Evolutionary conservation across 257 asterid genomes (phyloP).

Genomic region (Solanum dulcamara): DNA sequence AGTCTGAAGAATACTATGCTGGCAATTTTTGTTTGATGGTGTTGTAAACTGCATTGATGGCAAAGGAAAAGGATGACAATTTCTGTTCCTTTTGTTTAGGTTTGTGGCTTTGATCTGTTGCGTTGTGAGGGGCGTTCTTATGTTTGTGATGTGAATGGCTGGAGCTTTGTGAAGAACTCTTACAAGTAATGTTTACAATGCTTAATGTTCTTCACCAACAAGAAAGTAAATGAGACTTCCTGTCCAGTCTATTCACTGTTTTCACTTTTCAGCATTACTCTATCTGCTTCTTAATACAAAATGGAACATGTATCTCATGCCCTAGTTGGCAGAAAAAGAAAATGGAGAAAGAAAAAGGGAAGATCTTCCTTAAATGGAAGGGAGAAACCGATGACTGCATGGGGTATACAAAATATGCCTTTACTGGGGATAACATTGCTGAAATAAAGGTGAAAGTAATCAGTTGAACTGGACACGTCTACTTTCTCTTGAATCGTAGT

Average conservation of each 20-base stretch:
- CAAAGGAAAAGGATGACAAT: neutral
- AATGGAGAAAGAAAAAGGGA: neutral
- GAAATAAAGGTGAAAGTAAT: neutral
- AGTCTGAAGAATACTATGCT: neutral
- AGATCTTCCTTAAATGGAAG: neutral
- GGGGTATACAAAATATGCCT: neutral
- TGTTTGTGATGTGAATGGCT: slow-evolving; percentile 96
- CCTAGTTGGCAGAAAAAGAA: neutral
- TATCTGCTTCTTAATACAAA: neutral
- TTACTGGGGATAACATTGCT: neutral
- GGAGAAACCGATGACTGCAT: neutral
- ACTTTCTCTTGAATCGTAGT: neutral
- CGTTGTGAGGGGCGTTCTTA: slow-evolving; percentile 94
- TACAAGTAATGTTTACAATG: slow-evolving; percentile 47
- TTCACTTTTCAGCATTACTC: neutral
- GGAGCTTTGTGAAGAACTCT: slow-evolving; percentile 97
- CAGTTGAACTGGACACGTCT: neutral
- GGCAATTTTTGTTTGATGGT: neutral
- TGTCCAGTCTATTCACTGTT: neutral
- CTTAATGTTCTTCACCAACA: neutral
- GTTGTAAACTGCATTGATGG: neutral
- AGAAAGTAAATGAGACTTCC: neutral
- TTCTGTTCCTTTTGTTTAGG: slow-evolving; percentile 39
- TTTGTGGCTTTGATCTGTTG: slow-evolving; percentile 97
- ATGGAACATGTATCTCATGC: neutral